These are phyloP conservation scores for Raphanus raphanistrum DNA, from an alignment of 345 rosid genomes.

Conservation along the genomic window DNA sequence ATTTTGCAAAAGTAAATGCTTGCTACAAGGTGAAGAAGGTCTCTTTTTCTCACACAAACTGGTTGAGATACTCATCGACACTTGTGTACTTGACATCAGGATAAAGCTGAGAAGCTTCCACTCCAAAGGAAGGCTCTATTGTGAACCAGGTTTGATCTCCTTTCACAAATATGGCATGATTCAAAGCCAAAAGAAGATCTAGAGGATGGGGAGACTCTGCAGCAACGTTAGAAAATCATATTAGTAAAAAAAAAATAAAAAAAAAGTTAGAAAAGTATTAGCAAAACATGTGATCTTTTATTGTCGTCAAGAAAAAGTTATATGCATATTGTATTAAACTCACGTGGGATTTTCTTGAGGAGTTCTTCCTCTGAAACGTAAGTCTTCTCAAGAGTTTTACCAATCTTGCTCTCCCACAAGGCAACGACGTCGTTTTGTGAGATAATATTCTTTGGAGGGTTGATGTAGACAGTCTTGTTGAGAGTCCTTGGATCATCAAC, in stretches of 20 bases:
- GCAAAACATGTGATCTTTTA: neutral
- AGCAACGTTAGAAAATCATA: no score
- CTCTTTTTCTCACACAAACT: neutral
- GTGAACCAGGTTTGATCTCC: no score
- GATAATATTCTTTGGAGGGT: slow-evolving; percentile 53
- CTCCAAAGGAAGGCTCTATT: no score
- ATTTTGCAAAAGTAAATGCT: neutral
- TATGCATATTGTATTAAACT: neutral
- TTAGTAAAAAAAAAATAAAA: no score
- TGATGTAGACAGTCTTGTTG: slow-evolving; percentile 54
- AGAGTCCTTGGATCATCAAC: slow-evolving; percentile 62
- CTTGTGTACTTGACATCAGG: no score
- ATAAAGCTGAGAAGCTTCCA: no score
- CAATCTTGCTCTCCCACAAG: slow-evolving; percentile 74
- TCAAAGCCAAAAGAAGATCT: no score
- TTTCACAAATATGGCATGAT: no score
- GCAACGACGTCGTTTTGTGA: slow-evolving; percentile 57
- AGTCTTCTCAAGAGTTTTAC: slow-evolving; percentile 51
- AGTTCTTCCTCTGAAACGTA: slow-evolving; percentile 57
- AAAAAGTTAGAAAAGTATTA: neutral
- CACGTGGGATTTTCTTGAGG: slow-evolving; percentile 38
- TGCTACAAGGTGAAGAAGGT: neutral
- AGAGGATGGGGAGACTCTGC: no score
- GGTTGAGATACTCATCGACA: no score
- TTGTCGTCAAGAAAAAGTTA: neutral